These are phyloP conservation scores for Hyphopichia khmerensis DNA, from an alignment of 1,139 yeast species.

Conservation along the genomic window DNA sequence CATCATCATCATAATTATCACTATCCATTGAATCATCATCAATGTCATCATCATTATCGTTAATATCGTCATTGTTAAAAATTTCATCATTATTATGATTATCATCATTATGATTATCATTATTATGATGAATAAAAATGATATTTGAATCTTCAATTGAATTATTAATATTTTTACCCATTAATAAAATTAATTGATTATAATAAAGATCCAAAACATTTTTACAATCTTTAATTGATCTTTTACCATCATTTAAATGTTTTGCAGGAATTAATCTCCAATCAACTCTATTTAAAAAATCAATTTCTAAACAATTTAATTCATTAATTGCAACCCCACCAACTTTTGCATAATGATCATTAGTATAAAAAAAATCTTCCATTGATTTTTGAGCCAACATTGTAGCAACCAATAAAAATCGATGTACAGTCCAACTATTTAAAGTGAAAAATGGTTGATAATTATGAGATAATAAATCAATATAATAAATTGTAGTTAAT, in stretches of 20 bases:
- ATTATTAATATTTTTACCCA: slow-evolving; percentile 39
- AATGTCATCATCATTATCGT: neutral
- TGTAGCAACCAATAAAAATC: slow-evolving; percentile 87
- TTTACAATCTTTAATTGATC: slow-evolving; percentile 34
- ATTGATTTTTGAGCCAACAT: slow-evolving; percentile 89
- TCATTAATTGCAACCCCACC: slow-evolving; percentile 91
- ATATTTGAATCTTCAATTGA: neutral
- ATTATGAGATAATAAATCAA: slow-evolving; percentile 77
- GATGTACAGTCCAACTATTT: slow-evolving; percentile 89
- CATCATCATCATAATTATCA: slow-evolving; percentile 9
- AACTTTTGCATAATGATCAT: slow-evolving; percentile 90
- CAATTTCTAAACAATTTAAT: slow-evolving; percentile 82
- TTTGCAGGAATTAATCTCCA: slow-evolving; percentile 56
- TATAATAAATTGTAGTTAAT: slow-evolving; percentile 79
- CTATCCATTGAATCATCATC: slow-evolving; percentile 4
- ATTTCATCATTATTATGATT: neutral
- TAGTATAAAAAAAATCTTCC: slow-evolving; percentile 93
- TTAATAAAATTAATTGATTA: slow-evolving; percentile 57
- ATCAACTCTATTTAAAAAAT: slow-evolving; percentile 76
- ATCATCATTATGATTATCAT: neutral
- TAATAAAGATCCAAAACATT: slow-evolving; percentile 60
- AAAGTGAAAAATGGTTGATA: slow-evolving; percentile 77
- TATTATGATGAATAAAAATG: neutral
- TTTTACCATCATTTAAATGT: slow-evolving; percentile 24
- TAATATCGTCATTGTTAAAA: neutral